phyloP scores from a whole-genome alignment of 2,329 filamentous ascomycete genomes.

The Dothideomycetidae sp. region DNA sequence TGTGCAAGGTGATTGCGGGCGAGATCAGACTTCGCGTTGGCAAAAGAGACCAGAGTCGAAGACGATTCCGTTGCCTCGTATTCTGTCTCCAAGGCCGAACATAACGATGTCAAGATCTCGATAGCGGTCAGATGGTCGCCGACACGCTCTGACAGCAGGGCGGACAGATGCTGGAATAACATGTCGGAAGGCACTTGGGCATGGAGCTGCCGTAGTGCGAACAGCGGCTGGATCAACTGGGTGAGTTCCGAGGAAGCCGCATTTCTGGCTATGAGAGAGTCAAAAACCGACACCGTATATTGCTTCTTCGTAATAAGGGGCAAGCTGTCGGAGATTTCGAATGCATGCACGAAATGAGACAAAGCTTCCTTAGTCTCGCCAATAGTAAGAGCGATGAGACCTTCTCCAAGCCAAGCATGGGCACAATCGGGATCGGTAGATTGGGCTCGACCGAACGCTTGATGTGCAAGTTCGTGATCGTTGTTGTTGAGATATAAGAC shows the following conservation, averaged over 20 bases:
- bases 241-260: constrained; percentile 38
- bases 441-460: constrained; percentile 79
- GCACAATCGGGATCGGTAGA: constrained; percentile 89
- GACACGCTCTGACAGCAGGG: constrained; percentile 69
- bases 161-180: constrained; percentile 60
- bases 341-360: constrained; percentile 80
- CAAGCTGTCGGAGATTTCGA: constrained; percentile 75
- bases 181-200: constrained; percentile 57
- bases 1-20: constrained; percentile 68
- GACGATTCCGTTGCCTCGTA: constrained; percentile 75
- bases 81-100: constrained; percentile 56
- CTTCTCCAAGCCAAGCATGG: constrained; percentile 88
- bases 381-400: constrained; percentile 62
- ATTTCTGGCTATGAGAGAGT: constrained; percentile 53
- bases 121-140: constrained; percentile 53
- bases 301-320: constrained; percentile 60
- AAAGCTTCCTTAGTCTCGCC: constrained; percentile 66
- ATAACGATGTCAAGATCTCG: constrained; percentile 49
- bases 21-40: constrained; percentile 72
- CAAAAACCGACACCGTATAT: constrained; percentile 70
- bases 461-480: constrained; percentile 73
- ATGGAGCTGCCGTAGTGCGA: constrained; percentile 71
- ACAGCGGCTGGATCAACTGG: constrained; percentile 67
- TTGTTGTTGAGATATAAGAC: constrained; percentile 72
- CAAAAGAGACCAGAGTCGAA: constrained; percentile 58